These are phyloP conservation scores for Beta lomatogona DNA, from an alignment of 179 eudicot genomes.

Conservation along the genomic window DNA sequence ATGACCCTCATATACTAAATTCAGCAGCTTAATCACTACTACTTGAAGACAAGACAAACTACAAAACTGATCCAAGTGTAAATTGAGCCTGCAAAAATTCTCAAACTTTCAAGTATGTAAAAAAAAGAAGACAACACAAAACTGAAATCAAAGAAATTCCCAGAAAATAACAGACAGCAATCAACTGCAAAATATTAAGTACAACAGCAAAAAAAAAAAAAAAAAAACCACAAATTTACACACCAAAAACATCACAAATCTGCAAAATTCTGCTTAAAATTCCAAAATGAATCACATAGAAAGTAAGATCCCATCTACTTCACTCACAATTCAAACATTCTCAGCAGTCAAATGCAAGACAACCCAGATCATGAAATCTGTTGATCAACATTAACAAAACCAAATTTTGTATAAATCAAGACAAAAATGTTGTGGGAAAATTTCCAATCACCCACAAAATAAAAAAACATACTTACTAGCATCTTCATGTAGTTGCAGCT, in stretches of 20 bases:
- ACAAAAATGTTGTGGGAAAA: not conserved
- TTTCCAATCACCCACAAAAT: slow-evolving; percentile 29
- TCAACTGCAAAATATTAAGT: not conserved
- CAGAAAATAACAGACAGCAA: not conserved
- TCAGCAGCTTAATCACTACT: slow-evolving; percentile 21
- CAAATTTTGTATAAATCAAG: not conserved
- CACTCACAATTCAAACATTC: slow-evolving; percentile 20
- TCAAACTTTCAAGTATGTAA: slow-evolving; percentile 19
- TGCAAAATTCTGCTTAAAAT: slow-evolving; percentile 2
- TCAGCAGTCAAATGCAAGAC: slow-evolving; percentile 23
- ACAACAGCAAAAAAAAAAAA: not conserved
- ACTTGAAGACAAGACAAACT: slow-evolving; percentile 26
- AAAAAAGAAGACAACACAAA: too few species aligned
- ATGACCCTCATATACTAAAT: slow-evolving; percentile 13
- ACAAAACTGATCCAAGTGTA: slow-evolving; percentile 23
- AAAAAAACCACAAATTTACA: slow-evolving; percentile 12
- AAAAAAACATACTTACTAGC: slow-evolving; percentile 56
- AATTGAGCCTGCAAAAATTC: slow-evolving; percentile 21
- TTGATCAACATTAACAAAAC: slow-evolving; percentile 27
- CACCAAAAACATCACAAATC: slow-evolving; percentile 14
- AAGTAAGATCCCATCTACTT: slow-evolving; percentile 18
- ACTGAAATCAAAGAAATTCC: not conserved
- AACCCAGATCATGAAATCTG: slow-evolving; percentile 39
- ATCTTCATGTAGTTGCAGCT: slow-evolving; percentile 50
- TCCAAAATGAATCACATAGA: slow-evolving; percentile 24